These are phyloP conservation scores for Myrica gale DNA, from an alignment of 306 rosid species.

Conservation along the genomic window DNA sequence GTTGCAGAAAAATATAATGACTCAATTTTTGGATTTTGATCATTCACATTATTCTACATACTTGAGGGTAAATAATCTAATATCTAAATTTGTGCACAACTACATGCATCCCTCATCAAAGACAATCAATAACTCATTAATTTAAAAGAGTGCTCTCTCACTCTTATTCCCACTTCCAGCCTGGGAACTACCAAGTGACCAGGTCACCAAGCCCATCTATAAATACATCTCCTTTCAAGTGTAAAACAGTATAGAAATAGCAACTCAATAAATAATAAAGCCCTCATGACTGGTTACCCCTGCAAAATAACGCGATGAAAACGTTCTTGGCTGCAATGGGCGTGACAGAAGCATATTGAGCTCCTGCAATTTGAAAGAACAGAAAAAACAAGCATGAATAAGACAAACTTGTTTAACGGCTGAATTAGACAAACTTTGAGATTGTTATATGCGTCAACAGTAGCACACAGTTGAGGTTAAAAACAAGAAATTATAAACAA, in stretches of 20 bases:
- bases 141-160: neutral
- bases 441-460: neutral
- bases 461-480: conserved; percentile 1
- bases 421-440: neutral
- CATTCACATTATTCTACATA: neutral
- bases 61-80: too few relatives aligned
- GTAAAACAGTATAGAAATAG: neutral
- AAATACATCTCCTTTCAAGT: neutral
- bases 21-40: neutral
- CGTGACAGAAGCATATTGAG: conserved; percentile 64
- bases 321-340: conserved; percentile 78
- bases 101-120: neutral
- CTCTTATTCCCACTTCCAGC: neutral
- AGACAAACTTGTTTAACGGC: neutral
- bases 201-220: neutral
- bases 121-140: neutral
- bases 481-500: neutral
- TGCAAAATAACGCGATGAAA: conserved; percentile 83
- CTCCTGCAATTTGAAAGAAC: conserved; percentile 54
- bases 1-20: neutral
- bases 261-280: neutral
- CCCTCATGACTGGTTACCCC: conserved; percentile 54
- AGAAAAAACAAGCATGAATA: neutral
- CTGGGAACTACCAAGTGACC: neutral
- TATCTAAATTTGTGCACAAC: neutral